Evolutionary conservation across 352 stramenopile genomes (phyloP), one percentile per base, ranked within the genome.

Genomic region (Pythium aquatile): DNA sequence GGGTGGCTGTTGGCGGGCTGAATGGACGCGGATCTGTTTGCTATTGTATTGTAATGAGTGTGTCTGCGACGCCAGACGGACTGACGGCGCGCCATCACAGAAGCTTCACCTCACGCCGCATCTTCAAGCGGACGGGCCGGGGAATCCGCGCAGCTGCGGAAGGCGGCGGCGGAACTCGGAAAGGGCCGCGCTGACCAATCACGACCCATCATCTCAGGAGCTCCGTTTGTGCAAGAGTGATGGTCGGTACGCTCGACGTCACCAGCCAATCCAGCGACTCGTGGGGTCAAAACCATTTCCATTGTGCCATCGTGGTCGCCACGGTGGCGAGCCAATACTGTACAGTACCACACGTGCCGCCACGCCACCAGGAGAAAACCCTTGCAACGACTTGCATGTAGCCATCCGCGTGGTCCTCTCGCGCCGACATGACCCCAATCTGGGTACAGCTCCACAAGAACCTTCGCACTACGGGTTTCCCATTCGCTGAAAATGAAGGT

Each of bases 401-500:
- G 20, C 35, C 26, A 51, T 60, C 54, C 33, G 28, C 13, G 49
- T 32, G 16, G 2, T 49, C 26, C 55, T 53, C 42, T 37, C 54
- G 42, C 35, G 35, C 35, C 0, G 35, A 14, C 35, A 16, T 4
- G 8, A 3, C 35, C 7, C 9, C 7, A 13, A 26, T 26, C 5
- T 48, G 40, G 40, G 14, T 26, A 48, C 40, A 48, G 13, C 30
- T 39, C 58, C 58, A 64, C 58, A 64, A 64, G 58, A 64, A 58
- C 26, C 35, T 56, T 55, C 44, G 6, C 17, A 0, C 29, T 20
- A 2, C 28, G 4, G 3, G 6, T 5, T 2, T 42, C 29, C 32
- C 24, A 58, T 65, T 65, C 47, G 49, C 17, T 30, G 57, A 57
- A 24, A 53, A 16, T n/a, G 10, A 33, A 1, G 30, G 30, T 3